Evolutionary conservation across 495 filamentous ascomycete genomes (phyloP).

Genomic region (Neurospora sp.): DNA sequence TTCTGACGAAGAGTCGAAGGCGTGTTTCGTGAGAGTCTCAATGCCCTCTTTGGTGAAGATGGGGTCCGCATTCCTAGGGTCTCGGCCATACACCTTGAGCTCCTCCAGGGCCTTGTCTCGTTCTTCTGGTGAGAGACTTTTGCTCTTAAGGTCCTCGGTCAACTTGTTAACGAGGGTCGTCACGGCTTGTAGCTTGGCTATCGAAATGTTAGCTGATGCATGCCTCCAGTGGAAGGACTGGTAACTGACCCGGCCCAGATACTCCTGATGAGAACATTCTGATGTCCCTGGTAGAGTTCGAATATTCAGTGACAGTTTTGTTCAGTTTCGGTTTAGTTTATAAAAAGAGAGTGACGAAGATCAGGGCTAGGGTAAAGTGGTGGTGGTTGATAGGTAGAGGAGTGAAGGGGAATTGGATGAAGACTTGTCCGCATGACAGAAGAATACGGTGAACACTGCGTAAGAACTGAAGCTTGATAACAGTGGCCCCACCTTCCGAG

Average conservation of each 20-base stretch:
- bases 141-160: constrained; percentile 45
- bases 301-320: neutral
- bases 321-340: neutral
- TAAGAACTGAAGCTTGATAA: neutral
- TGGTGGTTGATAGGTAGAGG: neutral
- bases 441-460: neutral
- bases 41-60: constrained; percentile 81
- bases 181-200: constrained; percentile 58
- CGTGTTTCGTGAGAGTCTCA: constrained; percentile 57
- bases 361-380: neutral
- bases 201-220: neutral
- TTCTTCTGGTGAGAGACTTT: constrained; percentile 51
- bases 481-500: neutral
- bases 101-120: constrained; percentile 53
- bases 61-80: constrained; percentile 57
- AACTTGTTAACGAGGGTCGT: constrained; percentile 48
- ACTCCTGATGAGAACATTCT: neutral
- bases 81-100: constrained; percentile 69
- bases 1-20: constrained; percentile 49
- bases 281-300: neutral
- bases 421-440: neutral
- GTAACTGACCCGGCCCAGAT: neutral
- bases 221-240: neutral
- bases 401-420: neutral
- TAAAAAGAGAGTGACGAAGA: neutral